A percentile compares a stretch with the other conserved stretches of the same genome.
phyloP scores from a whole-genome alignment of 495 filamentous ascomycete species.

The Xylaria cubensis region DNA sequence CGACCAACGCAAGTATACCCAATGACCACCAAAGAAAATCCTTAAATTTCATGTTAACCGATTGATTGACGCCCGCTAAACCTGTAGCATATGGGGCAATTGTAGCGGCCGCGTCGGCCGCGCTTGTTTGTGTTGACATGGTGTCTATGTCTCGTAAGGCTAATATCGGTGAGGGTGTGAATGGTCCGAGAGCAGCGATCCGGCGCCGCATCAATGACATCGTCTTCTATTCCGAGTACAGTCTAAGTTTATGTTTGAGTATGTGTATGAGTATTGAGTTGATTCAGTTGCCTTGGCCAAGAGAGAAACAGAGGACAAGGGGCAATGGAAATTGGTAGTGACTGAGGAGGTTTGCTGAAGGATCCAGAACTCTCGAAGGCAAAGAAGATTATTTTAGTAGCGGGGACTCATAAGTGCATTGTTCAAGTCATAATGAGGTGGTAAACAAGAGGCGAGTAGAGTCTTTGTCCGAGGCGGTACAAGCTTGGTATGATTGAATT shows the following conservation, averaged over 20 bases:
- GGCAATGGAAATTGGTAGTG: constrained; percentile 34
- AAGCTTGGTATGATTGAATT: constrained; percentile 30
- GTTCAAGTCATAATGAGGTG: constrained; percentile 33
- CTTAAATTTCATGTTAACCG: constrained; percentile 54
- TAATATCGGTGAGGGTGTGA: constrained; percentile 36
- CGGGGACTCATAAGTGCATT: constrained; percentile 38
- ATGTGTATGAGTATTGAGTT: constrained; percentile 24
- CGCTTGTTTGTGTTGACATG: constrained; percentile 26
- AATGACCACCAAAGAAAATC: constrained; percentile 58
- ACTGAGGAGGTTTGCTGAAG: constrained; percentile 24
- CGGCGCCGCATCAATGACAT: constrained; percentile 41
- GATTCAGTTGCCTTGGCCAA: constrained; percentile 23
- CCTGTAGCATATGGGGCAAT: constrained; percentile 56
- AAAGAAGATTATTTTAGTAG: constrained; percentile 34
- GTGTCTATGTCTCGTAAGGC: constrained; percentile 34
- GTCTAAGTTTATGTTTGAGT: constrained; percentile 20
- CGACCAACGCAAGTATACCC: constrained; percentile 52
- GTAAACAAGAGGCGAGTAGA: constrained; percentile 3
- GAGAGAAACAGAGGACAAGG: constrained; percentile 30
- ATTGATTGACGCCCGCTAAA: constrained; percentile 60
- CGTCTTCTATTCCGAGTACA: constrained; percentile 22
- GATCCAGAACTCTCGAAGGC: constrained; percentile 34
- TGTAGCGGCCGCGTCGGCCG: constrained; percentile 37
- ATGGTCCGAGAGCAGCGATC: constrained; percentile 39
- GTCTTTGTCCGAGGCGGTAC: constrained; percentile 31